Base-by-base conservation (phyloP, 1,139 yeast species). In the Saccharomyces pastorianus region DNA sequence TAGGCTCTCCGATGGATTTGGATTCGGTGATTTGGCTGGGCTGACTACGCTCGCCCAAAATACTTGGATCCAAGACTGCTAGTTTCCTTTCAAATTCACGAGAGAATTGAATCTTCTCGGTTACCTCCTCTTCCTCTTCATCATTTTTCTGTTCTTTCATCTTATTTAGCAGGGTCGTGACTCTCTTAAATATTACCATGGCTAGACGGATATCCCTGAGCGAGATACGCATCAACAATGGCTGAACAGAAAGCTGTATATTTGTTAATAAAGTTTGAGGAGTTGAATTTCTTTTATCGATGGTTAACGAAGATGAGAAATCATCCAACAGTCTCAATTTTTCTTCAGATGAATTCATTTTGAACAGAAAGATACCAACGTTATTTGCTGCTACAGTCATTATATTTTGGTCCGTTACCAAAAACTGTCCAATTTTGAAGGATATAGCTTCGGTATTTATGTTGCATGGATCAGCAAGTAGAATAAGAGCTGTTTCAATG, bases 151-250 rank as follows among this genome's bases (percentile, higher is more conserved):
- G 49, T 50, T 59, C 50, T 51, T 58, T 29, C 51, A 13, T 58
- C 8, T 60, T 58, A 17, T 66, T 63, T 20, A 68, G 63, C 57
- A 88, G 72, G 20, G 79, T 81, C 2, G 85, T 79, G 0, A 96
- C 96, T 56, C 77, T 80, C 61, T 86, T 82, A 60, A 90, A 78
- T 42, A 93, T 88, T 14, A 78, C 75, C 62, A 86, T 68, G 0
- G 96, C 97, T 52, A 95, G 76, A 50, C 89, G 73, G 48, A 95
- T 87, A 73, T 95, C 99, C 59, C 96, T 78, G 53, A 93, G 72
- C 0, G 98, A 90, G 17, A 95, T 79, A 59, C 98, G 79, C 67
- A 93, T 69, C 38, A 91, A 75, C 47, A 95, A 70, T 0, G 96
- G 95, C 57, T 93, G 97, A 42, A 93, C 76, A 0, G 90, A 80